Conservation (phyloP, 805 yeast genomes). For the Candida alai region DNA sequence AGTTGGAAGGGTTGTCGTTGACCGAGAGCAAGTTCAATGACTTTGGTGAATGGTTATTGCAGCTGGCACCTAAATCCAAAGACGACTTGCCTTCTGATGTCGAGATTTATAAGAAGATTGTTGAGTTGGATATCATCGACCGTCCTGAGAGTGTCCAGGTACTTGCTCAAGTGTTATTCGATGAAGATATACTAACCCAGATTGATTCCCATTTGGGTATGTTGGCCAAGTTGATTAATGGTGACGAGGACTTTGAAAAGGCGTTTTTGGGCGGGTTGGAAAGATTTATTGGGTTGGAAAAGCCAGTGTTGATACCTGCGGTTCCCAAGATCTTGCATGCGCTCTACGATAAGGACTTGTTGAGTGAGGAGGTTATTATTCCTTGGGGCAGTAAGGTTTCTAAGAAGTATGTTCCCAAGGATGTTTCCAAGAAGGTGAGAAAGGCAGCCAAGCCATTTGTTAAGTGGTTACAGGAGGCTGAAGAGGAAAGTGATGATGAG, state of each 20-base stretch:
- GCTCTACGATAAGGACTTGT: slow-evolving; percentile 77
- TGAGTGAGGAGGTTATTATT: slow-evolving; percentile 75
- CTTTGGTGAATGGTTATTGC: slow-evolving; percentile 85
- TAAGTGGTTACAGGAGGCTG: slow-evolving; percentile 94
- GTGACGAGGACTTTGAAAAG: slow-evolving; percentile 66
- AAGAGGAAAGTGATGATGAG: slow-evolving; percentile 66
- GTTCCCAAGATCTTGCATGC: slow-evolving; percentile 81
- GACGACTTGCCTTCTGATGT: slow-evolving; percentile 73
- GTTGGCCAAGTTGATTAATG: slow-evolving; percentile 68
- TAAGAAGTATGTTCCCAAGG: slow-evolving; percentile 91
- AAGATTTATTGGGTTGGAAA: slow-evolving; percentile 81
- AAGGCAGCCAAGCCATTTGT: slow-evolving; percentile 95
- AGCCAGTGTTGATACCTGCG: slow-evolving; percentile 60
- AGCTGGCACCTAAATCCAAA: slow-evolving; percentile 48
- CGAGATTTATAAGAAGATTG: slow-evolving; percentile 87
- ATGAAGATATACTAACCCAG: slow-evolving; percentile 69
- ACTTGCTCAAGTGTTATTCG: slow-evolving; percentile 84
- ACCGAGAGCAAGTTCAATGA: slow-evolving; percentile 57
- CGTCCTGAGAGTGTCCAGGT: slow-evolving; percentile 83
- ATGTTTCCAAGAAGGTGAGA: slow-evolving; percentile 86
- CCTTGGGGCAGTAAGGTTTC: slow-evolving; percentile 90
- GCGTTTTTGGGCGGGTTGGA: slow-evolving; percentile 95
- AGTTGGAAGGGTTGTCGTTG: slow-evolving; percentile 63
- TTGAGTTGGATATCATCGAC: slow-evolving; percentile 66
- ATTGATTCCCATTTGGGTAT: slow-evolving; percentile 77